Evolutionary conservation across 768 basidiomycete genomes (phyloP), one percentile per base, ranked within the genome.

Genomic region (Lentinula detonsa): DNA sequence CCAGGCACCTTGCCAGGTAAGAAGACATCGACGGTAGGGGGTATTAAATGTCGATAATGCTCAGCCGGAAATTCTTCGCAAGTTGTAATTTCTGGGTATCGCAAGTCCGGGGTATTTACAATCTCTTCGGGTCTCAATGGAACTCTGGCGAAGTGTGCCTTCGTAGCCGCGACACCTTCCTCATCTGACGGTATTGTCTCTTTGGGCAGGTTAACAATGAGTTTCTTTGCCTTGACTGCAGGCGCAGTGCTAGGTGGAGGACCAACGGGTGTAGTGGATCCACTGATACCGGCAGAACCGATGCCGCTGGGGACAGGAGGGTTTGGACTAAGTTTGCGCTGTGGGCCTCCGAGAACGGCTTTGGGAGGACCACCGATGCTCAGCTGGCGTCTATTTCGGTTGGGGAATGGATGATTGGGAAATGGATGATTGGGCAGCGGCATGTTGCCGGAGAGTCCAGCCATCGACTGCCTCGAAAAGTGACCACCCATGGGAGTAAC

Each of bases 341-440:
- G 82, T 11, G 88, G 91, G 0, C 92, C 92, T 16, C 92, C 92
- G 2, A 94, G 74, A 0, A 85, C 81, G 0, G 92, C 92, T 71
- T 93, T 94, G 8, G 92, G 92, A n/a, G 92, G 92, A 6, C 92
- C 92, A 11, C 92, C 92, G 45, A 89, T 83, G 69, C 87, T 90
- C 48, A 88, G 81, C 60, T 89, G 83, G 46, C 90, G 80, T 70
- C 87, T 79, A 68, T 79, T 88, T 59, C 88, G 75, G 33, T 81
- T 82, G 7, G 81, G 80, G 65, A 84, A 86, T 2, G 82, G 85
- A 59, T 79, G 79, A 33, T 81, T 82, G 6, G 81, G 80, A 65
- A 84, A 86, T 2, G 82, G 85, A 59, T 79, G 79, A 15, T 71
- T 43, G 0, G 46, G 45, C 8, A 42, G 15, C 15, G 61, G 48